Evolutionary conservation across 768 basidiomycete species (phyloP), one percentile per base, ranked within the genome.

Genomic region (Russula sp.): DNA sequence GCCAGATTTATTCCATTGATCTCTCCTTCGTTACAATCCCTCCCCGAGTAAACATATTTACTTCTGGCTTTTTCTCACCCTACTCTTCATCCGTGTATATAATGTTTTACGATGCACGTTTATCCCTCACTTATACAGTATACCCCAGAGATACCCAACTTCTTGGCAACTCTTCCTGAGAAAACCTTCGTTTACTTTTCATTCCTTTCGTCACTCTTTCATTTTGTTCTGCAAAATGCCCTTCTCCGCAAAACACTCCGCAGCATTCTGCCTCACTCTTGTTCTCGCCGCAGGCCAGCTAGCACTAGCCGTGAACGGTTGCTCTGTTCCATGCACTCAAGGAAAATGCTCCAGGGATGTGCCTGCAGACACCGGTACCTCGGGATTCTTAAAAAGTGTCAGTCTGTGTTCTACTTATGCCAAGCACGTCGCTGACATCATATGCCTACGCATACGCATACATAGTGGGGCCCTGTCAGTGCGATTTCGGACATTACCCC

Each of bases 401-500:
- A 51, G 62, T 64, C n/a, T 26, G 24, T 60, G 28, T 49, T 20
- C 51, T 64, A 38, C 54, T 18, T 51, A 5, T 26, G 10, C n/a
- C 28, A 9, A 13, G 18, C 10, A 10, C 26, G 20, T 57, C 26
- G 6, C 49, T 59, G 49, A 59, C 48, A 6, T 38, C 24, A 26
- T 20, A 24, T 36, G 7, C 32, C 20, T n/a, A n/a, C n/a, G n/a
- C n/a, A n/a, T n/a, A n/a, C 20, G 40, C 8, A 42, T 7, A 20
- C 30, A 2, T 22, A 63, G 62, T 67, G 57, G 62, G 66, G 66
- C n/a, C 14, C 66, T 9, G 10, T 46, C 22, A 32, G 6, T 24
- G 66, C 62, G 28, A 64, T 67, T 46, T 59, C 66, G 56, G 66
- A 67, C 28, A 64, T 67, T 36, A 67, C 62, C n/a, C 7, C 1